Conservation (phyloP, 306 rosid genomes). For the Cucurbita ficifolia region DNA sequence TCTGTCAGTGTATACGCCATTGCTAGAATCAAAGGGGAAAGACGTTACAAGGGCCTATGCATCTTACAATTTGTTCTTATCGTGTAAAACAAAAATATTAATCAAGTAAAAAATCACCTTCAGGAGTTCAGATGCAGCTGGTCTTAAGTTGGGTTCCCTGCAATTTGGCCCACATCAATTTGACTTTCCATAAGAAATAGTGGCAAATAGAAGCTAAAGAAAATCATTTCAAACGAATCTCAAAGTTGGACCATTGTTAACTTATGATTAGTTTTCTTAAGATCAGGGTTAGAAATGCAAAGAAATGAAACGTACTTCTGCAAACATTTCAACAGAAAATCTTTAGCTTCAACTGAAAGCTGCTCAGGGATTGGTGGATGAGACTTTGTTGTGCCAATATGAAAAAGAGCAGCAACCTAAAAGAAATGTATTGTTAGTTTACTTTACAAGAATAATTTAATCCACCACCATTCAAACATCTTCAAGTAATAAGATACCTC, state of each 20-base stretch:
- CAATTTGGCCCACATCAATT: conserved; percentile 15
- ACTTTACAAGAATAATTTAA: conserved; percentile 3
- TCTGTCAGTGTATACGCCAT: background rate
- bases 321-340: conserved; percentile 84
- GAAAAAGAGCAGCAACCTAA: conserved; percentile 96
- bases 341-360: conserved; percentile 73
- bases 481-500: conserved; percentile 37
- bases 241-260: background rate
- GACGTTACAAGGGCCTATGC: background rate
- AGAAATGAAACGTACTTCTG: conserved; percentile 48
- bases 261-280: background rate
- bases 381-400: conserved; percentile 93
- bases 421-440: conserved; percentile 26
- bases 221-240: background rate
- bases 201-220: background rate
- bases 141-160: conserved; percentile 86
- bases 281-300: background rate
- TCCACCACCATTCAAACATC: conserved; percentile 10
- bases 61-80: background rate
- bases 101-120: conserved; percentile 46
- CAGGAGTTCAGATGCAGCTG: conserved; percentile 70
- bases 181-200: background rate
- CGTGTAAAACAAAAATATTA: conserved; percentile 9
- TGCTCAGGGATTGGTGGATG: conserved; percentile 99
- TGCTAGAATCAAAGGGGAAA: conserved; percentile 5